These are phyloP conservation scores for Aspergillus sojae DNA, from an alignment of 2,329 filamentous ascomycete species.

Conservation along the genomic window DNA sequence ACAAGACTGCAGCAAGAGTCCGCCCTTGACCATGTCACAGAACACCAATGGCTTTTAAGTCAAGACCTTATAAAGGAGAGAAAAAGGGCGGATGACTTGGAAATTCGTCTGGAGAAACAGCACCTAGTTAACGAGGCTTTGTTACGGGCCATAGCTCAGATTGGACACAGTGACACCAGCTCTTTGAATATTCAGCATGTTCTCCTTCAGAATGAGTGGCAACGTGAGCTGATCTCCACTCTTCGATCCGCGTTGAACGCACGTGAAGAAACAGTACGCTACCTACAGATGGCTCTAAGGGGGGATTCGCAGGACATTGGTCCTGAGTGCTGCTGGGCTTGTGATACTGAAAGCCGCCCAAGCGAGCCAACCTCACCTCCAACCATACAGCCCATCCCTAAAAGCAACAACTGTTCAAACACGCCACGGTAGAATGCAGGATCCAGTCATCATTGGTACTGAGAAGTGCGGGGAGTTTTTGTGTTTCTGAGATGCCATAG, in stretches of 20 bases:
- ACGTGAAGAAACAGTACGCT: neutral
- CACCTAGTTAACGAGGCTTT: neutral
- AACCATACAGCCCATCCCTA: neutral
- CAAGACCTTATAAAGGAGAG: neutral
- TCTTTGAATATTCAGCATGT: neutral
- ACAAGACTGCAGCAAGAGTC: neutral
- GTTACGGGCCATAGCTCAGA: neutral
- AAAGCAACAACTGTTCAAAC: neutral
- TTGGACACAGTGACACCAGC: neutral
- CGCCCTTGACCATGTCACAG: neutral
- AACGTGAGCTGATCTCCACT: neutral
- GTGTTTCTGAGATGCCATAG: neutral
- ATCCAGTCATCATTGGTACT: neutral
- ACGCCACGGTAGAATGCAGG: neutral
- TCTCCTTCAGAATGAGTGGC: neutral
- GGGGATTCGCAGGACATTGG: neutral
- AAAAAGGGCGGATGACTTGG: neutral
- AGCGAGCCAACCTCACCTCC: neutral
- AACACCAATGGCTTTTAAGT: neutral
- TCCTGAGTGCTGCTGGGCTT: neutral
- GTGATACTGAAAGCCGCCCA: neutral
- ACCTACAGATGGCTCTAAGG: neutral
- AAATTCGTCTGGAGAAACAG: neutral
- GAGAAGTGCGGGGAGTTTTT: neutral
- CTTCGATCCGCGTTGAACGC: neutral